Base-by-base conservation (phyloP, 805 yeast genomes). In the Hanseniaspora hatyaiensis region DNA sequence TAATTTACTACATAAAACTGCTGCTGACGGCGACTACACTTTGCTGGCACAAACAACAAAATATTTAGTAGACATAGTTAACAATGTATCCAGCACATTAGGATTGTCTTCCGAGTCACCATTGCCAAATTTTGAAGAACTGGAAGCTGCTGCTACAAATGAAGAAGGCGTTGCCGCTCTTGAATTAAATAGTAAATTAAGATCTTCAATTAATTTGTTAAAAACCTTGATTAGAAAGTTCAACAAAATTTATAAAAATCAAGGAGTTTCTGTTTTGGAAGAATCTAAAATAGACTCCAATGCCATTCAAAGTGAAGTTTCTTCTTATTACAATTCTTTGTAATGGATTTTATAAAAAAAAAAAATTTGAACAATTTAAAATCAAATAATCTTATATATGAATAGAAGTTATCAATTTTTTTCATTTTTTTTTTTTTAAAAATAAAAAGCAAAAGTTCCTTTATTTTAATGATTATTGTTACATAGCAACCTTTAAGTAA, bases 101-200 rank as follows among this genome's bases (percentile, higher is more conserved):
- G 55, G 51, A n/a, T 32, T 55, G 8, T 31, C 24, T 6, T 32
- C 48, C 6, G 48, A 51, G 11, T 57, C 55, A 18, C 52, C 50
- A 3, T 50, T 60, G 24, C 59, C 61, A 4, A 47, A 44, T 8
- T 49, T 57, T 8, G 46, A 50, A 23, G 41, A 37, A 9, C 38
- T 18, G 34, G 29, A 36, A 36, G 34, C 18, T 8, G 30, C 36
- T 13, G 43, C 40, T 26, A 36, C 40, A 1, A 37, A 18, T 6
- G 29, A 34, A 3, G 62, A 55, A 15, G 67, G 58, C 4, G 50
- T 65, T 9, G 65, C 60, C 24, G 57, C 56, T 6, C 53, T 59
- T 24, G 73, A 71, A 51, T 33, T 59, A 8, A 53, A 56, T 26
- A 71, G 74, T 74, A 70, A 70, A 47, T 68, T 70, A 46, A 62